Evolutionary conservation across 75 land plant genomes (phyloP), one percentile per base, ranked within the genome.

Genomic region (Selaginella moellendorffii): DNA sequence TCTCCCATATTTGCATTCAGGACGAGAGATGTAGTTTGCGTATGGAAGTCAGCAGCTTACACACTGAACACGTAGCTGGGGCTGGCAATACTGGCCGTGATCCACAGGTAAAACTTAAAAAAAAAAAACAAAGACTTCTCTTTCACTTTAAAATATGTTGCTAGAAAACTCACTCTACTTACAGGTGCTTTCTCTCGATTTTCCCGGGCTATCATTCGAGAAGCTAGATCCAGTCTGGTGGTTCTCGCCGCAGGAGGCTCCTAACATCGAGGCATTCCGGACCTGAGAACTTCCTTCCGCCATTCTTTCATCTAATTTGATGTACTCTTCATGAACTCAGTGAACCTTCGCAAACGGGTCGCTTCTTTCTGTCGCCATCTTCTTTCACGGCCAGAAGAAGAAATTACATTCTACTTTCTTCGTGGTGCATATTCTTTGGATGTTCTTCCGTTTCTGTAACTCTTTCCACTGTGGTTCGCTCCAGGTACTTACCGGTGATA

Each of bases 391-490:
- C 72, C 71, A 29, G 76, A 74, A 51, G 51, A 26, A 26, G 63
- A 54, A 5, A 63, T 74, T 23, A 2, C 76, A 74, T 64, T 74
- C 76, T n/a, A 74, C 76, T 12, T 74, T 74, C 53, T 74, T 74
- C 66, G 69, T 54, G 72, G 76, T 74, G 52, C 22, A 42, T 21
- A 70, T n/a, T n/a, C n/a, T n/a, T 62, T 19, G 67, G 17, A 70
- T 62, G 70, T 73, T 24, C 70, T 69, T 27, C 52, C 29, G 26
- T 73, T 73, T 25, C 62, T 65, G 53, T 65, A 68, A n/a, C 14
- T 36, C 46, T 36, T 5, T 14, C 10, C 14, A 36, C 46, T 5
- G 14, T 5, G 14, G 14, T 14, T 5, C 46, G 46, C 46, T 14
- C 14, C 46, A 36, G 46, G 46, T 36, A 14, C 14, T 36, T 5